Evolutionary conservation across 176 grass and related monocot species (phyloP), one percentile per base, ranked within the genome.

Genomic region (Carex parvula): DNA sequence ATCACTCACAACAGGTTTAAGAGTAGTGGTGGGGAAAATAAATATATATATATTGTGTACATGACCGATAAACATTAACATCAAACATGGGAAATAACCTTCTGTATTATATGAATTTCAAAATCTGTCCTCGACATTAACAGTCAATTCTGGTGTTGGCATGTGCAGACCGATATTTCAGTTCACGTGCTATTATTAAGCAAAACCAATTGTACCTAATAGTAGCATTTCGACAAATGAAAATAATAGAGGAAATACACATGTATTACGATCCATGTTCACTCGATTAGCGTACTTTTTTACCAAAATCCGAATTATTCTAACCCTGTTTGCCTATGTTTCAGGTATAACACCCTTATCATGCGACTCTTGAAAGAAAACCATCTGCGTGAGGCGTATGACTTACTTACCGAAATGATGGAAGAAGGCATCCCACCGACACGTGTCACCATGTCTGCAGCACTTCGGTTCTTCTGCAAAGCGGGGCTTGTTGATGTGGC

Each of bases 381-480:
- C 76, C 85, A 82, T 33, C 86, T 98, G 2, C 88, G 85, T 46
- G 90, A 87, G 26, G 91, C 93, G 18, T 98, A 95, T 77, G 89
- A 93, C 60, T 76, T 94, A 83, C 87, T 98, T 64, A 91, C 94
- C 22, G 91, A 95, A 90, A 93, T 98, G 93, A 95, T 98, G 84
- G 93, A 98, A 83, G 91, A 95, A 84, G 96, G 93, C 42, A 93
- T 98, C 63, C 82, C 91, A 39, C 93, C 93, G 26, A 89, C 87
- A 64, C 84, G 53, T 22, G 35, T 75, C 22, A 93, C 92, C 12
- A 98, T 98, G 96, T 93, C 91, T 83, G 86, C 93, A 18, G 59
- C 84, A 1, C 93, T 98, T 79, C 88, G 96, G 77, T 98, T 98
- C 88, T 95, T 98, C 86, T 98, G 96, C 87, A 98, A 98, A 64